Conservation (phyloP, 306 rosid genomes). For the Medicago ruthenica region DNA sequence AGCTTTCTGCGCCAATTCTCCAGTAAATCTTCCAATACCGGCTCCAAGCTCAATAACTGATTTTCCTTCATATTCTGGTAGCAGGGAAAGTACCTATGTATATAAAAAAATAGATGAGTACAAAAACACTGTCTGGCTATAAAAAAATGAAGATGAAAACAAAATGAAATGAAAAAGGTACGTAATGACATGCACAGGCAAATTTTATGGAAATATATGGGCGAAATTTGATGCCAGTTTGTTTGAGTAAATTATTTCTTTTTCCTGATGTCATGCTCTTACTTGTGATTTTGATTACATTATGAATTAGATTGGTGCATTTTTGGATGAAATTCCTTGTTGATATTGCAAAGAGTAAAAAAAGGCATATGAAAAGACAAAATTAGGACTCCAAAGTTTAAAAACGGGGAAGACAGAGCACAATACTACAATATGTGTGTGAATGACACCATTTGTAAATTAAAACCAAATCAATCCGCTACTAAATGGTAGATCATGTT, state of each 20-base stretch:
- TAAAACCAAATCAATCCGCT: too few species aligned
- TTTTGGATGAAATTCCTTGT: background rate
- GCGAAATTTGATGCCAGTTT: background rate
- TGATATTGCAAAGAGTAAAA: background rate
- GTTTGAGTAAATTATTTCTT: background rate
- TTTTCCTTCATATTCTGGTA: constrained; percentile 81
- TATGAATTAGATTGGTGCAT: constrained; percentile 6
- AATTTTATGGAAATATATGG: background rate
- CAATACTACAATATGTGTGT: too few species aligned
- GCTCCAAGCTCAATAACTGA: constrained; percentile 93
- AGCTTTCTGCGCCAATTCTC: constrained; percentile 81
- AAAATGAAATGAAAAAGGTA: background rate
- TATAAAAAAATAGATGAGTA: constrained; percentile 35
- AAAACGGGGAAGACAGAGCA: background rate
- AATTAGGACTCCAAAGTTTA: background rate
- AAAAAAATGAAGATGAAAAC: background rate
- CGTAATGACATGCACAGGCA: background rate
- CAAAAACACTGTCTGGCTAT: constrained; percentile 34
- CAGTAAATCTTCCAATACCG: constrained; percentile 94
- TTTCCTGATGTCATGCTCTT: background rate
- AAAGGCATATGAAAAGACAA: background rate
- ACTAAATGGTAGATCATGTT: too few species aligned
- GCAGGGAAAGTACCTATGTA: constrained; percentile 74
- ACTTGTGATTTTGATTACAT: background rate
- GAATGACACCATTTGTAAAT: too few species aligned